These are phyloP conservation scores for Senna siamea DNA, from an alignment of 306 rosid species.

Conservation along the genomic window DNA sequence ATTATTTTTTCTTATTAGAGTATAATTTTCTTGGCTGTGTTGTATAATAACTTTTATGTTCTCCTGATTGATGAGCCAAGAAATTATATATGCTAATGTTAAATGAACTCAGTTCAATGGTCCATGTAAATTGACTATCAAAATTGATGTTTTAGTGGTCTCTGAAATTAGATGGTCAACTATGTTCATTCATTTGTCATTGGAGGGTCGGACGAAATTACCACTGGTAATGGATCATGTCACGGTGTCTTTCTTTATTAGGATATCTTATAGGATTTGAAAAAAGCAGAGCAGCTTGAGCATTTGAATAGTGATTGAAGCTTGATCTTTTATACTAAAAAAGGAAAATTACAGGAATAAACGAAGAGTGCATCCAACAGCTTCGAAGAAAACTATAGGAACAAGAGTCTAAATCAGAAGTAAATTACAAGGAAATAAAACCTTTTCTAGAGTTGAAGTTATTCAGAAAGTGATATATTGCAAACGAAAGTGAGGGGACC, in stretches of 20 bases:
- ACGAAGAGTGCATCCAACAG: not conserved
- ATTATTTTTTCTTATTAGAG: conserved; percentile 8
- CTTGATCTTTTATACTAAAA: not conserved
- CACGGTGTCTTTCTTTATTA: too few relatives aligned
- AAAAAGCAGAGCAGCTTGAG: not conserved
- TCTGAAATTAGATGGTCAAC: not conserved
- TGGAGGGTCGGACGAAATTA: too few relatives aligned
- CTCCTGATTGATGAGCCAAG: conserved; percentile 43
- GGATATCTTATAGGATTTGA: too few relatives aligned
- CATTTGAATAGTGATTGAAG: not conserved
- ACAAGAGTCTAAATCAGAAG: conserved; percentile 24
- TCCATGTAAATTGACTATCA: too few relatives aligned
- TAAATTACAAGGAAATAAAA: conserved; percentile 12
- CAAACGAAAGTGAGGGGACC: conserved; percentile 25
- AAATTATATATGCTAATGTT: conserved; percentile 34
- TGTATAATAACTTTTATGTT: conserved; percentile 27
- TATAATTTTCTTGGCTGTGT: conserved; percentile 18
- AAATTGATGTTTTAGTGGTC: not conserved
- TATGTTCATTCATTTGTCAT: too few relatives aligned
- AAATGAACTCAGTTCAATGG: conserved; percentile 33
- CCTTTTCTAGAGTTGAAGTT: not conserved
- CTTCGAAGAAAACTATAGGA: conserved; percentile 5
- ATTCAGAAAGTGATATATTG: conserved; percentile 15
- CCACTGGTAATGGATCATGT: too few relatives aligned
- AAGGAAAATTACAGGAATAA: not conserved